Evolutionary conservation across 257 asterid species (phyloP).

Genomic region (Cinchona pubescens): DNA sequence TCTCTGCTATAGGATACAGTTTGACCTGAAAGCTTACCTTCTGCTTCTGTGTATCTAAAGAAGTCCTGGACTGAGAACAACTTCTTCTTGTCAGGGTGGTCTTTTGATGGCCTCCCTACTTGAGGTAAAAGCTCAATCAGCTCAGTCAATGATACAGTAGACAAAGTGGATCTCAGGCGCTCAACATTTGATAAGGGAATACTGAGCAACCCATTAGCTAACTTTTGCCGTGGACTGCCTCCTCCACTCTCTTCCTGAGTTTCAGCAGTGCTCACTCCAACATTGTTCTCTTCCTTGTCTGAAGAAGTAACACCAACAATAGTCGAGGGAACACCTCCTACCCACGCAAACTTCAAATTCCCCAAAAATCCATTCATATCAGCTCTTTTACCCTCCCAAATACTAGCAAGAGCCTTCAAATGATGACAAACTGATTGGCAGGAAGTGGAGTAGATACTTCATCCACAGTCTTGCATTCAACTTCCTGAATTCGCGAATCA

Average conservation of each 20-base stretch:
- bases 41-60: conserved; percentile 96
- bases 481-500: conserved; percentile 48
- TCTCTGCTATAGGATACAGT: background rate
- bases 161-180: conserved; percentile 75
- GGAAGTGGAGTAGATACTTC: conserved; percentile 25
- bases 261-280: conserved; percentile 42
- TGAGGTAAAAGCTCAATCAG: conserved; percentile 87
- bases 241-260: conserved; percentile 61
- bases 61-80: conserved; percentile 93
- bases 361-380: conserved; percentile 76
- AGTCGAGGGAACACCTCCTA: conserved; percentile 89
- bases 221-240: conserved; percentile 52
- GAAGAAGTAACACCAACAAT: conserved; percentile 63
- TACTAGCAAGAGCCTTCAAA: conserved; percentile 48
- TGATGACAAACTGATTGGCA: conserved; percentile 52
- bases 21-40: conserved; percentile 51
- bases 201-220: conserved; percentile 77
- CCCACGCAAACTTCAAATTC: conserved; percentile 82
- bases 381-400: conserved; percentile 81
- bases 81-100: conserved; percentile 95
- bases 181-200: conserved; percentile 93
- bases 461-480: conserved; percentile 36
- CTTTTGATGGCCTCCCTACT: conserved; percentile 75
- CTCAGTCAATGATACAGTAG: conserved; percentile 84
- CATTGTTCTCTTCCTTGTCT: conserved; percentile 52